Conservation (phyloP, 2,329 filamentous ascomycete species). For the Massarina eburnea region DNA sequence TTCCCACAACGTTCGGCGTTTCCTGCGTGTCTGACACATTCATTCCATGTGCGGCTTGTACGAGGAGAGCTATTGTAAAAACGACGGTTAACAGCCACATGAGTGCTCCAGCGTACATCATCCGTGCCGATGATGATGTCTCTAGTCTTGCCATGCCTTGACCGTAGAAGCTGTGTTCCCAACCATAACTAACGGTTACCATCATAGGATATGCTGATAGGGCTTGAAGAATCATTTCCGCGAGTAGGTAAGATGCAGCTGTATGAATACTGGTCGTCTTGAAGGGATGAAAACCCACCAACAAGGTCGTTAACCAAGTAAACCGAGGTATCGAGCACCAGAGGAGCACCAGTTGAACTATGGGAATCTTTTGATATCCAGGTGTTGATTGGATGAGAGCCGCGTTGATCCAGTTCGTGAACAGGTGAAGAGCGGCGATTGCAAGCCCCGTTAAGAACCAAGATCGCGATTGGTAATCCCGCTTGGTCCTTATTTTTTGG, state of each 20-base stretch:
- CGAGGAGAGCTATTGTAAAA: conserved; percentile 6
- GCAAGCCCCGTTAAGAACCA: conserved; percentile 23
- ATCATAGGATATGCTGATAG: conserved; percentile 25
- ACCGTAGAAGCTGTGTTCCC: conserved; percentile 31
- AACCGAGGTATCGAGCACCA: conserved; percentile 38
- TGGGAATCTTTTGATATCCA: conserved; percentile 23
- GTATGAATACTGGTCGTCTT: conserved; percentile 11
- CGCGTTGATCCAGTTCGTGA: conserved; percentile 24
- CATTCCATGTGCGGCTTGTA: conserved; percentile 5
- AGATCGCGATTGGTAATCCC: neutral
- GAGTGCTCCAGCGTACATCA: conserved; percentile 34
- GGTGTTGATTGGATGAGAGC: conserved; percentile 20
- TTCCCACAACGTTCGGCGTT: conserved; percentile 6
- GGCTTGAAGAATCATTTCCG: conserved; percentile 29
- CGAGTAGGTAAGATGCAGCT: conserved; percentile 19
- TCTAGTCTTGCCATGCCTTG: conserved; percentile 14
- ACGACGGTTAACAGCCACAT: conserved; percentile 25
- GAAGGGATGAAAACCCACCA: conserved; percentile 14
- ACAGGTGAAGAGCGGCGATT: conserved; percentile 23
- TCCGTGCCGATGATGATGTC: conserved; percentile 15
- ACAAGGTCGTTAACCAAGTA: conserved; percentile 24
- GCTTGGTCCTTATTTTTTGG: conserved; percentile 3
- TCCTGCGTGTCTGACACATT: conserved; percentile 1
- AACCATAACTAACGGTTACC: conserved; percentile 30
- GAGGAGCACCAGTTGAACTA: conserved; percentile 29